Evolutionary conservation across 768 basidiomycete genomes (phyloP), one percentile per base, ranked within the genome.

Genomic region (Cytidiella melzeri): DNA sequence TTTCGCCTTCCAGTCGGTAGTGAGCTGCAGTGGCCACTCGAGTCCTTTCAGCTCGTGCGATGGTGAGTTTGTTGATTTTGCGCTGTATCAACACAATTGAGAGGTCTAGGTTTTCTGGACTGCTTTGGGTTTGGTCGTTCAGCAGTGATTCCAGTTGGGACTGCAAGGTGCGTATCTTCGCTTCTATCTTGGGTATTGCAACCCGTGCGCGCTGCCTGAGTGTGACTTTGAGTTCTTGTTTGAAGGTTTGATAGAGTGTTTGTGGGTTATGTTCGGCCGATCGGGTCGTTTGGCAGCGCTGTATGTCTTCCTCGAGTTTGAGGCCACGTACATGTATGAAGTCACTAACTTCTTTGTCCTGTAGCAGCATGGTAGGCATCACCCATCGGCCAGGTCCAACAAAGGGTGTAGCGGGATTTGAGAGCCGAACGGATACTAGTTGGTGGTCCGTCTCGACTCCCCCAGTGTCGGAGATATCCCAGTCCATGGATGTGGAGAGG

Each of bases 251-350:
- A 19, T n/a, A 41, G 40, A n/a, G 21, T 18, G n/a, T n/a, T 18
- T 41, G 40, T 10, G 40, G 58, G 45, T 70, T 41, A 7, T 9
- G 7, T 7, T 23, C n/a, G 40, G 40, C 15, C 7, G 15, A 9
- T 18, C 44, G 28, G 44, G 15, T 45, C 44, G 18, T 10, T 7
- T 27, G 10, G 27, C 9, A 27, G 9, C 15, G 11, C 23, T 19
- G 12, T 23, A 34, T 34, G 28, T 27, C 28, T 6, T 27, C 3
- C 6, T 41, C 40, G 9, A 41, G n/a, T 7, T 7, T 10, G 7
- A 7, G 7, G 40, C 40, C 40, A 9, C 40, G 40, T 7, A 9
- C 18, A 18, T 23, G 40, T 23, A 41, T n/a, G 41, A 20, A 11
- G 19, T 21, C 4, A 3, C 4, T 10, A 15, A 11, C 24, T 23